A percentile compares a stretch with the other conserved stretches of the same genome.
These are phyloP conservation scores for Lycium ferocissimum DNA, from an alignment of 257 asterid species.

Conservation along the genomic window DNA sequence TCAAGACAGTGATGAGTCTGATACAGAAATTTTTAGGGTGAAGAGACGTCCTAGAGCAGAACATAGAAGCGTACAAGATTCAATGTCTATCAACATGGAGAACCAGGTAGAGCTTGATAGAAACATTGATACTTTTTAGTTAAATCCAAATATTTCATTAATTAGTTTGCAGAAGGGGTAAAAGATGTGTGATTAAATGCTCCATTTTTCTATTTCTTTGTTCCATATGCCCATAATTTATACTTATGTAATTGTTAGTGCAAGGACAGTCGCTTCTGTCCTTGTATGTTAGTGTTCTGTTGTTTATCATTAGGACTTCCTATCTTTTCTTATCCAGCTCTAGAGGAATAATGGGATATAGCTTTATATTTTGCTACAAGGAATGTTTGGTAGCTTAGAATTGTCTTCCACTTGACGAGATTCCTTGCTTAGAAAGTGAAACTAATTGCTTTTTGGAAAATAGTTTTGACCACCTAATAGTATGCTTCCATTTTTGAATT, in stretches of 20 bases:
- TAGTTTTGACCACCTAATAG: not conserved
- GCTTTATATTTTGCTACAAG: not conserved
- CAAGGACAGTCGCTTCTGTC: not conserved
- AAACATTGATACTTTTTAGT: not conserved
- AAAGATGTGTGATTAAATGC: not conserved
- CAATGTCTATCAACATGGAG: slow-evolving; percentile 48
- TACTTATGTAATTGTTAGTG: not conserved
- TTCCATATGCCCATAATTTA: not conserved
- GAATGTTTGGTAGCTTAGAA: not conserved
- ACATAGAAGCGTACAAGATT: slow-evolving; percentile 48
- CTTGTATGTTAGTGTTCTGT: not conserved
- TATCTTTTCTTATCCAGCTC: slow-evolving; percentile 1
- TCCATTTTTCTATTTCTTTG: slow-evolving; percentile 4
- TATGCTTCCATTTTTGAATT: not conserved
- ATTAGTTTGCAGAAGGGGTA: not conserved
- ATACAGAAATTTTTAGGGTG: slow-evolving; percentile 87
- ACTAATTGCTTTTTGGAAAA: not conserved
- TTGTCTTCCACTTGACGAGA: not conserved
- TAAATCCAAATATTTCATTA: not conserved
- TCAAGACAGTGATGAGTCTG: slow-evolving; percentile 78
- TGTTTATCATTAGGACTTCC: not conserved
- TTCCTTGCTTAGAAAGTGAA: not conserved
- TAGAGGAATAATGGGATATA: not conserved
- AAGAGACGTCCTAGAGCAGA: slow-evolving; percentile 78
- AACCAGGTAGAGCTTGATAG: slow-evolving; percentile 60